Evolutionary conservation across 805 yeast genomes (phyloP), one percentile per base, ranked within the genome.

Genomic region (Suhomyces canberraensis): DNA sequence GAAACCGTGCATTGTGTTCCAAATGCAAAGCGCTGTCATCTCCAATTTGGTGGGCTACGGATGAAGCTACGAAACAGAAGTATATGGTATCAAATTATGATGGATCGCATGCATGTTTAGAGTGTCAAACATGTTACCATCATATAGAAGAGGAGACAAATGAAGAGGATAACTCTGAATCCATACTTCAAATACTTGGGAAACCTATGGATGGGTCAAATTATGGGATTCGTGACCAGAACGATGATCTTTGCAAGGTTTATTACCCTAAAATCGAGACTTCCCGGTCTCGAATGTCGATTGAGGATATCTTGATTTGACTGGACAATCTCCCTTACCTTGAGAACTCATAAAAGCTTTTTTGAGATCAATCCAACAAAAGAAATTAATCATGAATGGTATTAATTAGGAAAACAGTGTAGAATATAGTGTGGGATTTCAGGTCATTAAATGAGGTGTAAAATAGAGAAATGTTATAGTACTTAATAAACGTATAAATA

Each of bases 21-120:
- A 33, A 29, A 11, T 64, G 69, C 43, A 33, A 41, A 2, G 45
- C 63, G 1, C 26, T 33, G 1, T 50, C 54, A 4, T 59, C 70
- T 3, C 72, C 72, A 5, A 56, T 56, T 26, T 66, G 72, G 72
- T 61, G 70, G 69, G 40, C 44, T 15, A 16, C 29, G 8, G 39
- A 36, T 17, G 24, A 19, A 4, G 25, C 21, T 4, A 33, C 28
- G 9, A 25, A 20, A 8, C 41, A 15, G 13, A 20, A 31, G 16
- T 24, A 22, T 11, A 36, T 29, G 26, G 29, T 19, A 17, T 22
- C 28, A 25, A 17, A 17, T 20, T 36, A 17, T 26, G 31, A 37
- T 35, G 36, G 30, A 5, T n/a, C 25, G 13, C 13, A 11, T 17
- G 27, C 9, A 1, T 29, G 16, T 25, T 29, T 49, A 11, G 22